Conservation (phyloP, 2,329 filamentous ascomycete species). For the Nakataea oryzae region DNA sequence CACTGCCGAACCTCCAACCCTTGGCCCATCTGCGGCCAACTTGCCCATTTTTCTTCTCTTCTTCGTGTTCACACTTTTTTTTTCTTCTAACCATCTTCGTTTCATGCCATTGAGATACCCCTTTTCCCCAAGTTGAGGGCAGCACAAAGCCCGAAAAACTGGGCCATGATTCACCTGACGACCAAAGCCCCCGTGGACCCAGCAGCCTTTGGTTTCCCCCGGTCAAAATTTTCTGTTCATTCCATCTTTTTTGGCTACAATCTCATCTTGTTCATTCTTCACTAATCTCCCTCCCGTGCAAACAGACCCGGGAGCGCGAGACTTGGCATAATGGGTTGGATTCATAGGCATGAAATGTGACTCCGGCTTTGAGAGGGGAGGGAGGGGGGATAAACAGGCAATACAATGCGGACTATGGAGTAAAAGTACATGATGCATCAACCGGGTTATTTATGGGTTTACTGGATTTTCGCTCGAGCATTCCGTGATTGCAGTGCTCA, state of each 20-base stretch:
- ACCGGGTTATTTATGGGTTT: no score
- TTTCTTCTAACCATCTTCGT: neutral
- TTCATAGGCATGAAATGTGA: neutral
- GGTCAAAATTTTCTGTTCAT: slow-evolving; percentile 6
- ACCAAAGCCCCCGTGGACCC: neutral
- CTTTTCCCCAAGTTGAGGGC: neutral
- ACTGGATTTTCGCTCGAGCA: no score
- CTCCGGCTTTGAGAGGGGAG: no score
- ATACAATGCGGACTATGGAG: slow-evolving; percentile 3
- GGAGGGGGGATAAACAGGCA: slow-evolving; percentile 4
- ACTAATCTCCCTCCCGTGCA: neutral
- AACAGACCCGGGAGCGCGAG: neutral
- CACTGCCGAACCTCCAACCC: neutral
- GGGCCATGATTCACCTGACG: neutral
- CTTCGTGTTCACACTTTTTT: neutral
- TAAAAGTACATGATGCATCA: neutral
- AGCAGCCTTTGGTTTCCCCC: no score
- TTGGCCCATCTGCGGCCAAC: no score
- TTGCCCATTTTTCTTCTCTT: neutral
- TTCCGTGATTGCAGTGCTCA: no score
- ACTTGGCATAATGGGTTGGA: neutral
- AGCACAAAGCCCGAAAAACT: neutral
- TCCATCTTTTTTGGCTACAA: neutral
- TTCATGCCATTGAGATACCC: neutral
- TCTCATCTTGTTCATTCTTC: neutral